Conservation (phyloP, 2,329 filamentous ascomycete species). For the Colletotrichum nymphaeae region DNA sequence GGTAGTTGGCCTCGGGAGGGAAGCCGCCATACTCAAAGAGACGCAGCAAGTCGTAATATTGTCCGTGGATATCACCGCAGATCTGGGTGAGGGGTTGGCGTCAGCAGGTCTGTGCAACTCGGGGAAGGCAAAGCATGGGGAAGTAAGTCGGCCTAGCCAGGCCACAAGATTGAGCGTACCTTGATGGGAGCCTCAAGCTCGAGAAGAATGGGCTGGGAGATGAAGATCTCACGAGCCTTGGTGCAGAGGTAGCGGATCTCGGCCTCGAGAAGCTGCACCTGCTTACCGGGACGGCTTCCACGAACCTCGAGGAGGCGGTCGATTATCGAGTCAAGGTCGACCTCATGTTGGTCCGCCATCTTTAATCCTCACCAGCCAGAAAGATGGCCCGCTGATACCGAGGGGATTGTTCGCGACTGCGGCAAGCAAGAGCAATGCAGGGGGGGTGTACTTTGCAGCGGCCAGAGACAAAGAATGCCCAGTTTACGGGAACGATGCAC, state of each 20-base stretch:
- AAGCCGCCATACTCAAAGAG: slow-evolving; percentile 99
- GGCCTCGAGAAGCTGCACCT: slow-evolving; percentile 95
- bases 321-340: slow-evolving; percentile 99
- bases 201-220: slow-evolving; percentile 96
- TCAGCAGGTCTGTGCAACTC: slow-evolving; percentile 35
- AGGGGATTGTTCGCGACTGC: slow-evolving; percentile 34
- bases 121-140: not conserved
- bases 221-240: slow-evolving; percentile 99
- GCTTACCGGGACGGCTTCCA: slow-evolving; percentile 97
- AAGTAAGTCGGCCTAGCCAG: slow-evolving; percentile 25
- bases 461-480: slow-evolving; percentile 35
- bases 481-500: slow-evolving; percentile 39
- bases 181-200: slow-evolving; percentile 99
- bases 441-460: slow-evolving; percentile 17
- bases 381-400: slow-evolving; percentile 52
- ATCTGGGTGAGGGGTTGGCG: slow-evolving; percentile 69
- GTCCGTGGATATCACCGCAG: slow-evolving; percentile 98
- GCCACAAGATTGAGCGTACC: slow-evolving; percentile 64
- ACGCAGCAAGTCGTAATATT: slow-evolving; percentile 98
- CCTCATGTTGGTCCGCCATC: slow-evolving; percentile 81
- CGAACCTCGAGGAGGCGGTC: slow-evolving; percentile 97
- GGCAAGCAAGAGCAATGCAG: slow-evolving; percentile 19
- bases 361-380: slow-evolving; percentile 55
- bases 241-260: slow-evolving; percentile 98
- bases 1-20: slow-evolving; percentile 98